Conservation (phyloP, 495 filamentous ascomycete genomes). For the Xanthoparmelia taractica region DNA sequence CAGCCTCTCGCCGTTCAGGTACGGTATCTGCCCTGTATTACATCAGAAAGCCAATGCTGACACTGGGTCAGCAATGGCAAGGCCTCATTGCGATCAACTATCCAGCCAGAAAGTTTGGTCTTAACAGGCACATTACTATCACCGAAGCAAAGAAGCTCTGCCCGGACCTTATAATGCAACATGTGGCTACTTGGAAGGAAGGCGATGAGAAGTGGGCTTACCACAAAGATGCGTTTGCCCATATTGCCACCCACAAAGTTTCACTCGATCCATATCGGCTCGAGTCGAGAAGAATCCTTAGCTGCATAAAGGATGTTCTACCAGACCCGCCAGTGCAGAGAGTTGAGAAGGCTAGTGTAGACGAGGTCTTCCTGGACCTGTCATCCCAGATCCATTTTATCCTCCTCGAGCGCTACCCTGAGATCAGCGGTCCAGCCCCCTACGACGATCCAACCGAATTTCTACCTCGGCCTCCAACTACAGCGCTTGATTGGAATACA, state of each 20-base stretch:
- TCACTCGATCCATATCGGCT: conserved; percentile 86
- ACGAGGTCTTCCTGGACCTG: conserved; percentile 89
- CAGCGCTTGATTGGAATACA: conserved; percentile 70
- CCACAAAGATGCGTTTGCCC: conserved; percentile 61
- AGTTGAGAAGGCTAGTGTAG: conserved; percentile 86
- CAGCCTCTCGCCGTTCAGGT: conserved; percentile 86
- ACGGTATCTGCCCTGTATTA: conserved; percentile 16
- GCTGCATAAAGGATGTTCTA: conserved; percentile 69
- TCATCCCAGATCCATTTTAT: conserved; percentile 71
- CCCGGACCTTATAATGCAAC: conserved; percentile 74
- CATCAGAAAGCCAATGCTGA: conserved; percentile 11
- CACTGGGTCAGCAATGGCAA: conserved; percentile 40
- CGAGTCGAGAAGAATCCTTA: conserved; percentile 75
- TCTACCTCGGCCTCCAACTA: conserved; percentile 66
- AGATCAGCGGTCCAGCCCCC: conserved; percentile 53
- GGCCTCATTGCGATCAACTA: conserved; percentile 96
- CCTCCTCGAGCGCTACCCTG: conserved; percentile 70
- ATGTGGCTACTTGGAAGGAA: conserved; percentile 92
- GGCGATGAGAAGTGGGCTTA: conserved; percentile 90
- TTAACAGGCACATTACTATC: conserved; percentile 64
- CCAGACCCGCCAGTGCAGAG: conserved; percentile 50
- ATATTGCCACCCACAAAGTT: conserved; percentile 85
- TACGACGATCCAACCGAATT: conserved; percentile 64
- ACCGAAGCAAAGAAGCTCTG: conserved; percentile 84
- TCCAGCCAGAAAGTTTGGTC: conserved; percentile 70